A percentile compares a stretch with the other conserved stretches of the same genome.
Evolutionary conservation across 169 alveolate species (phyloP).

Genomic region (Plasmodium inui): DNA sequence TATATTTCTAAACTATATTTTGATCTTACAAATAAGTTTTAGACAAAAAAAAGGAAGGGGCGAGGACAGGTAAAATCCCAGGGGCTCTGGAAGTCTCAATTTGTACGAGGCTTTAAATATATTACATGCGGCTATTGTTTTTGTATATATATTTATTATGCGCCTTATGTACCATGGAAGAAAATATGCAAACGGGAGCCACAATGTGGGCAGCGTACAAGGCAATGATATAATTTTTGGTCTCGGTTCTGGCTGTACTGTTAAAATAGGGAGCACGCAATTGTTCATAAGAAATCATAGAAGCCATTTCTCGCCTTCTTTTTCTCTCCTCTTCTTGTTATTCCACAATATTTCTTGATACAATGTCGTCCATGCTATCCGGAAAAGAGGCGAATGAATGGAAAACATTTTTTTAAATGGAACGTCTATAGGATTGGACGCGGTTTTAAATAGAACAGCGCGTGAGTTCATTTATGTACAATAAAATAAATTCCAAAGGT

Average conservation of each 20-base stretch:
- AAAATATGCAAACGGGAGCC: background rate
- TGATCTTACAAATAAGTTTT: too few relatives aligned
- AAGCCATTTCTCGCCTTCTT: background rate
- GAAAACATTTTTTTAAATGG: background rate
- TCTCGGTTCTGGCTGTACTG: background rate
- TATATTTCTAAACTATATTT: too few relatives aligned
- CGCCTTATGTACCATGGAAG: background rate
- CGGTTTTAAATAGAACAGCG: background rate
- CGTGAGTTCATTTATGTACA: background rate
- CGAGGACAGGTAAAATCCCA: background rate
- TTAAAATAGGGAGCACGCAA: background rate
- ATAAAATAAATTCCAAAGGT: background rate
- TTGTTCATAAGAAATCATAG: background rate
- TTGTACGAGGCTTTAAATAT: background rate
- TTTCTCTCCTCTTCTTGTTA: background rate
- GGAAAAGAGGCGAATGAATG: background rate
- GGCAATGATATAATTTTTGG: background rate
- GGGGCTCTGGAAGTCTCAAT: background rate
- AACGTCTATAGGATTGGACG: background rate
- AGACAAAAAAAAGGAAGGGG: background rate
- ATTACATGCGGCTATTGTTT: background rate
- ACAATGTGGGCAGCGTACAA: background rate
- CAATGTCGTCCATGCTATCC: background rate
- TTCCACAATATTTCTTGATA: background rate
- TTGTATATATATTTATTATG: background rate